phyloP scores from a whole-genome alignment of 2,329 filamentous ascomycete species.

The Aphanocladium album region DNA sequence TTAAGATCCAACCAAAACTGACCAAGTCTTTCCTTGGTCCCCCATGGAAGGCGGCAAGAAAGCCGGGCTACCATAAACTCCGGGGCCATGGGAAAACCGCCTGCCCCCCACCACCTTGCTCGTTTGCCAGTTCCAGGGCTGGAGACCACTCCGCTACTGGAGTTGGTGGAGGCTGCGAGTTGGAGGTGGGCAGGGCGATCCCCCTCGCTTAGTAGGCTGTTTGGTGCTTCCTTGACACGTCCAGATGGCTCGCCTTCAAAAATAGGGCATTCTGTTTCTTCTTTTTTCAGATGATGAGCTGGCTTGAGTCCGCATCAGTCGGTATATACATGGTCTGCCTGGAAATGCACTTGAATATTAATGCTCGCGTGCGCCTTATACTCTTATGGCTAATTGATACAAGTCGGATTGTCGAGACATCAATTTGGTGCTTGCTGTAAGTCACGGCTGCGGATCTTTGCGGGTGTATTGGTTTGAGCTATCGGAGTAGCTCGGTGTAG shows the following conservation, averaged over 20 bases:
- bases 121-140: constrained; percentile 8
- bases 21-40: neutral
- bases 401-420: neutral
- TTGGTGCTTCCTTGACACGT: constrained; percentile 10
- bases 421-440: neutral
- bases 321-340: too few species aligned
- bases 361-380: neutral
- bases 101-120: constrained; percentile 6
- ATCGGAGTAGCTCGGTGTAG: neutral
- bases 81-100: neutral
- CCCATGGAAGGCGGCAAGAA: neutral
- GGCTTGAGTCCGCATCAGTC: neutral
- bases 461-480: neutral
- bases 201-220: constrained; percentile 8
- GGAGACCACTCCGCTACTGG: neutral
- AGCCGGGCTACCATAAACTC: neutral
- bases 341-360: neutral
- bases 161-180: neutral
- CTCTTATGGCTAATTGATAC: neutral
- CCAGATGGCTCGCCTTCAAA: neutral
- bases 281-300: neutral
- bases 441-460: neutral
- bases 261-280: neutral
- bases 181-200: constrained; percentile 3
- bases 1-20: neutral